Percentiles rank a stretch among this genome's conserved stretches.
Evolutionary conservation across 495 filamentous ascomycete genomes (phyloP).

Genomic region (Penicillium antarcticum): DNA sequence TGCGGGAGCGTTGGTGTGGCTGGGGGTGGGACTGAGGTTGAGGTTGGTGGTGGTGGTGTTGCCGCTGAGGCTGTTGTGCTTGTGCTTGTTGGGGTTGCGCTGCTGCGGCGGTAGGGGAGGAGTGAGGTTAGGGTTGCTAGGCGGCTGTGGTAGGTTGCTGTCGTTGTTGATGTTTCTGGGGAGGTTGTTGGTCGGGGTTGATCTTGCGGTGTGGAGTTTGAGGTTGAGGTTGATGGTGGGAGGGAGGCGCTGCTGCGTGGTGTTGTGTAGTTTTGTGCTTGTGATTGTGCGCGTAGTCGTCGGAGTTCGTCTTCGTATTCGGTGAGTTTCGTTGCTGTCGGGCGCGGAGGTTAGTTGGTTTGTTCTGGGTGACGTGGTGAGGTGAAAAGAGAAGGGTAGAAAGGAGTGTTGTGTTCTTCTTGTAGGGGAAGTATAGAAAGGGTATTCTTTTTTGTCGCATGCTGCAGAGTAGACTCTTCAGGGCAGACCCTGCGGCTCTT

Average conservation of each 20-base stretch:
- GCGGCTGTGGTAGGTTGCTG: constrained; percentile 27
- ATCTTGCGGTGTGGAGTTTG: not conserved
- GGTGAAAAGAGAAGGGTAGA: not conserved
- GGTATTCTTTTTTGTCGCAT: not conserved
- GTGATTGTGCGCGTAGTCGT: constrained; percentile 49
- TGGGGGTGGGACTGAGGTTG: constrained; percentile 11
- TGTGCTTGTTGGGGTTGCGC: constrained; percentile 19
- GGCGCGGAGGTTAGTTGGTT: not conserved
- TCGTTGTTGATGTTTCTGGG: constrained; percentile 36
- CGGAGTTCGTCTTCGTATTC: constrained; percentile 93
- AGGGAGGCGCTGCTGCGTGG: constrained; percentile 29
- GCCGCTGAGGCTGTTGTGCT: constrained; percentile 42
- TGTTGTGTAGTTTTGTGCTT: constrained; percentile 25
- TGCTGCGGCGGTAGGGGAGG: constrained; percentile 57
- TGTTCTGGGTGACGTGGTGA: not conserved
- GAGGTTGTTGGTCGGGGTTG: constrained; percentile 23
- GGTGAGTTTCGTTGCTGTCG: constrained; percentile 70
- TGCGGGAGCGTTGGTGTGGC: constrained; percentile 8
- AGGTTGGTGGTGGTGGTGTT: constrained; percentile 24
- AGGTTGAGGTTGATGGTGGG: constrained; percentile 26
- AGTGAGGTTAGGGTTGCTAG: constrained; percentile 63
- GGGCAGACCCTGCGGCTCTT: not conserved
- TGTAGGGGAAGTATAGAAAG: too few species aligned
- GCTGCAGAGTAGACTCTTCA: too few species aligned
- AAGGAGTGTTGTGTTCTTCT: not conserved